Evolutionary conservation across 2,329 filamentous ascomycete genomes (phyloP).

Genomic region (Colletotrichum gigasporum): DNA sequence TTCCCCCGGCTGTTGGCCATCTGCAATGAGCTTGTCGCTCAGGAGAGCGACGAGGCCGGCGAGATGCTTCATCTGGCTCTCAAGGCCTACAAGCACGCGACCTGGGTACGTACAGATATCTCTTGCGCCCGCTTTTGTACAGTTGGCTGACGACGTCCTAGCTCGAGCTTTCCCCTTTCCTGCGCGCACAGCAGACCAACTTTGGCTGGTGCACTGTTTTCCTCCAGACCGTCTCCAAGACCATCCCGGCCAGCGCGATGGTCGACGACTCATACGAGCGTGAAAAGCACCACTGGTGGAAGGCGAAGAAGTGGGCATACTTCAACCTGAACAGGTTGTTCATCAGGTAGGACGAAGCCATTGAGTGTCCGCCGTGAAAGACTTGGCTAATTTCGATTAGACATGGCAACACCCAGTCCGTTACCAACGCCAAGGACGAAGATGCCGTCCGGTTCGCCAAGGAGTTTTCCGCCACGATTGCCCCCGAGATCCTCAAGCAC

Average conservation of each 20-base stretch:
- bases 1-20: constrained; percentile 90
- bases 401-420: constrained; percentile 80
- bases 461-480: constrained; percentile 89
- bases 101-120: constrained; percentile 70
- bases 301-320: constrained; percentile 99
- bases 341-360: constrained; percentile 72
- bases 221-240: constrained; percentile 87
- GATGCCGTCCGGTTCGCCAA: constrained; percentile 87
- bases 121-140: not conserved
- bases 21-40: constrained; percentile 87
- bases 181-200: constrained; percentile 84
- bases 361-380: not conserved
- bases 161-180: constrained; percentile 84
- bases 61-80: constrained; percentile 96
- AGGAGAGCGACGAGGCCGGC: constrained; percentile 91
- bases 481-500: constrained; percentile 94
- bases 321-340: constrained; percentile 97
- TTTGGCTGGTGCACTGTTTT: constrained; percentile 98
- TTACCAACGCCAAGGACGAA: constrained; percentile 75
- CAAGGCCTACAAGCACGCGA: constrained; percentile 98
- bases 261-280: constrained; percentile 81
- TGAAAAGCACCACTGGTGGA: constrained; percentile 98
- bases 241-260: constrained; percentile 82
- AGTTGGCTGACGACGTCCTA: constrained; percentile 51
- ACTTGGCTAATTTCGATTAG: constrained; percentile 55